Base-by-base conservation (phyloP, 345 rosid species). In the Eucalyptus polybractea region DNA sequence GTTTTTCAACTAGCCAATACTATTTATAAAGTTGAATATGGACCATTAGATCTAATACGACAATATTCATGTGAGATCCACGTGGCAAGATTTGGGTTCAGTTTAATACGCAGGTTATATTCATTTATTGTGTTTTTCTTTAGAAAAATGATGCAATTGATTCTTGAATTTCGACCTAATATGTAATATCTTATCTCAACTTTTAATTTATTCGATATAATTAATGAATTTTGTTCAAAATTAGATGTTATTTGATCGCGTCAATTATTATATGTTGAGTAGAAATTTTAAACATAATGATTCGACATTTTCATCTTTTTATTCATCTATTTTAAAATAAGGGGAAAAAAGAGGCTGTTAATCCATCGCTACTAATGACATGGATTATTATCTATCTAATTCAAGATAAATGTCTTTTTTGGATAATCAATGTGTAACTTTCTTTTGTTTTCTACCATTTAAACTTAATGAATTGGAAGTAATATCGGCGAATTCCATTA, bases 101-200 rank as follows among this genome's bases (percentile, higher is more conserved):
- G 58, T 53, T 53, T 53, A 53, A 53, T 21, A 53, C 37, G 7
- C 2, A n/a, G 8, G 21, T 33, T 31, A n/a, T 31, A 67, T 31
- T 31, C 42, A 67, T 31, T 17, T 3, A 15, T 8, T 8, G 17
- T 16, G 33, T 15, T 15, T 14, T 67, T 31, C 37, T n/a, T n/a
- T 62, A 7, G 17, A 14, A 31, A 31, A 15, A 15, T 8, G 3
- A 14, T 8, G 6, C 1, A 1, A 17, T 3, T 9, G 0, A 3
- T 33, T 3, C 19, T 0, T 33, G 0, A 72, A 72, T 3, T 69
- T 33, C 11, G 2, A 9, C 1, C 0, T 12, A 33, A 69, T 33
- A 33, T 69, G 24, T 17, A 33, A 69, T 33, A 6, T 69, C 4
- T 10, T 8, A 4, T 8, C 21, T 67, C 0, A 15, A 31, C 1